Evolutionary conservation across 225 moss, liverwort and hornwort genomes (phyloP).

Genomic region (Sphagnum tenellum): DNA sequence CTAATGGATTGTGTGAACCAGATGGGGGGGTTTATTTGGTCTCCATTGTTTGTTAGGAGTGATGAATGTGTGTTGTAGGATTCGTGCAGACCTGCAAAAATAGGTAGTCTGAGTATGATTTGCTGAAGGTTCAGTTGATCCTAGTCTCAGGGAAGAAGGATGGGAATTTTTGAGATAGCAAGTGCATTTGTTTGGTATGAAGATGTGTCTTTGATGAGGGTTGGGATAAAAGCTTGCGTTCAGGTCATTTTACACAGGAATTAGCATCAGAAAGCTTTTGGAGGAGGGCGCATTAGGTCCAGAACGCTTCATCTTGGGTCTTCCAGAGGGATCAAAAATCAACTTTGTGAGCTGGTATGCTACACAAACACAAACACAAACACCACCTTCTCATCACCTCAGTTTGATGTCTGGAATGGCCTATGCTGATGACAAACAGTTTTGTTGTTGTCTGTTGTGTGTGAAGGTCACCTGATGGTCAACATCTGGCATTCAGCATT

Average conservation of each 20-base stretch:
- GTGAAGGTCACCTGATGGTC: constrained; percentile 96
- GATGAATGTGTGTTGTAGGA: no score
- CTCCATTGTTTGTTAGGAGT: no score
- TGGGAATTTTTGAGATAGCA: constrained; percentile 20
- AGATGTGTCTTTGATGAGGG: background rate
- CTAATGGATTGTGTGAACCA: no score
- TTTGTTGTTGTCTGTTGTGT: background rate
- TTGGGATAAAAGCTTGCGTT: constrained; percentile 47
- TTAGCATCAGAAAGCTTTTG: constrained; percentile 62
- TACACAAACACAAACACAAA: background rate
- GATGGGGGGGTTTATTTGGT: no score
- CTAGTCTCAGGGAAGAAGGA: background rate
- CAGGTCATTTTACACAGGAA: constrained; percentile 98
- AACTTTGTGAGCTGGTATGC: constrained; percentile 86
- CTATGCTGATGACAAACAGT: no score
- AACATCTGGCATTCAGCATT: constrained; percentile 72
- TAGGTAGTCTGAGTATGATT: no score
- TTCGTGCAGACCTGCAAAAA: no score
- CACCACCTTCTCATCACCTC: no score
- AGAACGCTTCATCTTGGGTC: constrained; percentile 45
- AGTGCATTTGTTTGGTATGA: constrained; percentile 36
- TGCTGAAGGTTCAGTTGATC: no score
- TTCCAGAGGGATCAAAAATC: constrained; percentile 73
- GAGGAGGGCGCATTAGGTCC: constrained; percentile 68
- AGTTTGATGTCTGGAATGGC: no score